phyloP scores from a whole-genome alignment of 257 asterid genomes.

The Fraxinus pennsylvanica region DNA sequence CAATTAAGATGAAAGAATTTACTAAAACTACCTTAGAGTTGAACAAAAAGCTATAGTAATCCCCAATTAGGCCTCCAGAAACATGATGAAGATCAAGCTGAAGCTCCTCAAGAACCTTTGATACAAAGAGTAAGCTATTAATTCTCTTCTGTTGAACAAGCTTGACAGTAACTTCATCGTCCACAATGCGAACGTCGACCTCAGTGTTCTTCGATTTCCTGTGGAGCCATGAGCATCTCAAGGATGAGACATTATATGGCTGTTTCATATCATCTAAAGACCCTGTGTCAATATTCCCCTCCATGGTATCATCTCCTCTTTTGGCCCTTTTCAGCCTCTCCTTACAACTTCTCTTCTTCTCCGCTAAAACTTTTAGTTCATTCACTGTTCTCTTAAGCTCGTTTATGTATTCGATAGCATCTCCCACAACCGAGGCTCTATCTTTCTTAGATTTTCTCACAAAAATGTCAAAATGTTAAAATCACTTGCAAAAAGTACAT shows the following conservation, averaged over 20 bases:
- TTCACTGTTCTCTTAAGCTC: constrained; percentile 63
- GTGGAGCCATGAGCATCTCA: constrained; percentile 90
- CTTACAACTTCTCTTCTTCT: constrained; percentile 65
- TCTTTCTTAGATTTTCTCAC: constrained; percentile 41
- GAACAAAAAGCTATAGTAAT: constrained; percentile 72
- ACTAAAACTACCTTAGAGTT: constrained; percentile 67
- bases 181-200: constrained; percentile 77
- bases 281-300: constrained; percentile 34
- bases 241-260: constrained; percentile 44
- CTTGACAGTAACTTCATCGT: constrained; percentile 80
- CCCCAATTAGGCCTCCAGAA: constrained; percentile 91
- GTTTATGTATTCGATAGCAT: constrained; percentile 58
- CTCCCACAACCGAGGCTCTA: constrained; percentile 61
- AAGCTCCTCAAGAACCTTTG: constrained; percentile 79
- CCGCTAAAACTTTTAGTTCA: constrained; percentile 55
- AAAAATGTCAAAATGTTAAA: not conserved
- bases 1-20: not conserved
- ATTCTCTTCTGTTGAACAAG: constrained; percentile 88
- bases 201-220: constrained; percentile 74
- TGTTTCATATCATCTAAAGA: constrained; percentile 48
- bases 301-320: constrained; percentile 33
- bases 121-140: constrained; percentile 66
- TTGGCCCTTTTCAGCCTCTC: constrained; percentile 70
- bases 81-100: constrained; percentile 87
- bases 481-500: not conserved